phyloP scores from a whole-genome alignment of 2,329 filamentous ascomycete species.

The Keithomyces neogunnii region DNA sequence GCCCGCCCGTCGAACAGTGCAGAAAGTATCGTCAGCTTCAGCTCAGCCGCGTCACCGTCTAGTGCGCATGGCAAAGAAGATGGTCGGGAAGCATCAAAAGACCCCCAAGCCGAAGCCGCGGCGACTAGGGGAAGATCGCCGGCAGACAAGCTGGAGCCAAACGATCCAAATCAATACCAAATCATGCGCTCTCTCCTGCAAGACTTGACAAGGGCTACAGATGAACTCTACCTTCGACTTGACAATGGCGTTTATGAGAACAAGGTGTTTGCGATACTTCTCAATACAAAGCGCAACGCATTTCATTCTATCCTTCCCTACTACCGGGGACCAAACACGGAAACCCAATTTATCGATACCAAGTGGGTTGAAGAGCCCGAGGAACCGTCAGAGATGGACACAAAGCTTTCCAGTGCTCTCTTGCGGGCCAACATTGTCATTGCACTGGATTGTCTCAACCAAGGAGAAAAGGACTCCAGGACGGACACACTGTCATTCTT shows the following conservation, averaged over 20 bases:
- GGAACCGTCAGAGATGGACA: neutral
- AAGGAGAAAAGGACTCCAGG: constrained; percentile 5
- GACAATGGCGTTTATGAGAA: neutral
- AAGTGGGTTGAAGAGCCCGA: constrained; percentile 7
- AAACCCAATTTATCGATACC: constrained; percentile 20
- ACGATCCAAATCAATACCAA: neutral
- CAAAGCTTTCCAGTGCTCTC: constrained; percentile 9
- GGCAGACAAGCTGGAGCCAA: neutral
- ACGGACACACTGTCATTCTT: constrained; percentile 20
- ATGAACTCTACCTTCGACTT: constrained; percentile 6
- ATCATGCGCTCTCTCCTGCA: constrained; percentile 1
- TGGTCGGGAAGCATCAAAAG: neutral
- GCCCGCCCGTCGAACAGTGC: neutral
- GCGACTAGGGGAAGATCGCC: neutral
- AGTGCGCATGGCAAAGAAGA: constrained; percentile 3
- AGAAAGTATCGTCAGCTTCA: constrained; percentile 4
- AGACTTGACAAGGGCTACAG: constrained; percentile 3
- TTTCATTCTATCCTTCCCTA: neutral
- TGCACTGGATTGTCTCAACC: constrained; percentile 20
- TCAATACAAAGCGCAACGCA: neutral
- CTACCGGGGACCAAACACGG: neutral
- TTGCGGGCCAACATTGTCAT: constrained; percentile 27
- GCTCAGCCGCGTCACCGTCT: neutral
- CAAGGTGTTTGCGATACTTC: neutral
- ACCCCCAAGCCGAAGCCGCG: neutral